These are phyloP conservation scores for Coemansia sp. DNA, from an alignment of 192 early-diverging fungal genomes.

Conservation along the genomic window DNA sequence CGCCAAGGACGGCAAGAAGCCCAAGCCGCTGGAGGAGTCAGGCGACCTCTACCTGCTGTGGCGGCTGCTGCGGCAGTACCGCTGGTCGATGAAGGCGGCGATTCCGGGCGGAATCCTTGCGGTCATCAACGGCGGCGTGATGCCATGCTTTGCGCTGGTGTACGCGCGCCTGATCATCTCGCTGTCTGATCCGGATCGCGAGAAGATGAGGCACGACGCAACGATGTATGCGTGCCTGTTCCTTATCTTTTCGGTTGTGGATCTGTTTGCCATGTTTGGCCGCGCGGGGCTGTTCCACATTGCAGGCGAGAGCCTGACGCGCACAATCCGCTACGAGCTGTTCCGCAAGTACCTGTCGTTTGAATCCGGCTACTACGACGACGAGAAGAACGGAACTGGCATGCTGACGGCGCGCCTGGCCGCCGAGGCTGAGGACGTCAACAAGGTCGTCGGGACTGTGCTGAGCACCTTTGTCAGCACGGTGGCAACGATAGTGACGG, in stretches of 20 bases:
- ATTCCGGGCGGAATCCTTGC: constrained; percentile 39
- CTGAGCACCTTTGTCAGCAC: constrained; percentile 36
- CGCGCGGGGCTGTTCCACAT: constrained; percentile 60
- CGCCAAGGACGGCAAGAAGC: background rate
- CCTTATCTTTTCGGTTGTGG: constrained; percentile 52
- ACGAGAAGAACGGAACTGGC: constrained; percentile 68
- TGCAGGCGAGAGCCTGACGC: constrained; percentile 64
- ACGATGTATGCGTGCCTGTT: constrained; percentile 48
- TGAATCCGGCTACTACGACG: constrained; percentile 75
- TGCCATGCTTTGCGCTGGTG: constrained; percentile 79
- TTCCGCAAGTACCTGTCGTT: constrained; percentile 70
- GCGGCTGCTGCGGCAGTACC: constrained; percentile 22
- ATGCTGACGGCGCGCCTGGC: constrained; percentile 69
- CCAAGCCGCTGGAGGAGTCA: constrained; percentile 18
- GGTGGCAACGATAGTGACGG: constrained; percentile 28
- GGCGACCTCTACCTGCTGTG: constrained; percentile 26
- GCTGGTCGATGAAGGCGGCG: constrained; percentile 27
- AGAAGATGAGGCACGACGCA: constrained; percentile 31
- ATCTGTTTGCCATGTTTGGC: constrained; percentile 56
- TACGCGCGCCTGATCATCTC: constrained; percentile 50
- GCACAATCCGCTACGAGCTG: constrained; percentile 58
- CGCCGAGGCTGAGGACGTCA: constrained; percentile 62
- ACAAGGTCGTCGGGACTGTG: constrained; percentile 50
- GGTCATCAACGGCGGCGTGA: constrained; percentile 63
- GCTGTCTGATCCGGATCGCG: constrained; percentile 22